A percentile compares a stretch with the other conserved stretches of the same genome.
Conservation (phyloP, 352 stramenopile genomes). For the Nothophytophthora sp. region DNA sequence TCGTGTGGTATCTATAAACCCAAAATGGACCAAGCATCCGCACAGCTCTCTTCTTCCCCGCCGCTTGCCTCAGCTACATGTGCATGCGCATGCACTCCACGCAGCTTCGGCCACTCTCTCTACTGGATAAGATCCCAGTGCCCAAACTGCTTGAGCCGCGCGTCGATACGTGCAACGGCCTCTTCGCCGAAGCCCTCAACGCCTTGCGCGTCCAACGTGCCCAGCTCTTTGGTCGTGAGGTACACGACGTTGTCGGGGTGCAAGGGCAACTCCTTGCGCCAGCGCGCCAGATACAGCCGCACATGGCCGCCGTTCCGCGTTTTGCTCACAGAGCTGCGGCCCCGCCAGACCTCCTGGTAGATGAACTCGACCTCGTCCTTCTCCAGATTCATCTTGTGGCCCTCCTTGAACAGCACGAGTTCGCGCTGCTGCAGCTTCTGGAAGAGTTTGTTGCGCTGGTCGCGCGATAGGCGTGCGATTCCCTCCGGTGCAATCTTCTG, state of each 20-base stretch:
- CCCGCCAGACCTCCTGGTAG: conserved; percentile 85
- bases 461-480: conserved; percentile 68
- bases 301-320: conserved; percentile 74
- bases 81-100: too few species aligned
- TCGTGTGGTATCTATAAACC: too few species aligned
- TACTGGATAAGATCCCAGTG: conserved; percentile 45
- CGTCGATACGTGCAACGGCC: conserved; percentile 67
- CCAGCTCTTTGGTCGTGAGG: conserved; percentile 80
- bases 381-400: conserved; percentile 63
- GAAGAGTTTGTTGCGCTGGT: conserved; percentile 87
- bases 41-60: too few species aligned
- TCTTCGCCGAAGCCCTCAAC: conserved; percentile 71
- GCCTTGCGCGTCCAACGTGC: conserved; percentile 55
- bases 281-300: conserved; percentile 84
- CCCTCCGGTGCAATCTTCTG: conserved; percentile 87
- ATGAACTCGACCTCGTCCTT: conserved; percentile 91
- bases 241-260: conserved; percentile 88
- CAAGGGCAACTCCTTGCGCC: conserved; percentile 65
- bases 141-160: conserved; percentile 57
- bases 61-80: too few species aligned
- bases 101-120: background rate
- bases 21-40: too few species aligned
- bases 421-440: conserved; percentile 84
- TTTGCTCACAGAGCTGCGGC: conserved; percentile 69
- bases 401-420: conserved; percentile 54